phyloP scores from a whole-genome alignment of 306 rosid species.

The Senna tora region DNA sequence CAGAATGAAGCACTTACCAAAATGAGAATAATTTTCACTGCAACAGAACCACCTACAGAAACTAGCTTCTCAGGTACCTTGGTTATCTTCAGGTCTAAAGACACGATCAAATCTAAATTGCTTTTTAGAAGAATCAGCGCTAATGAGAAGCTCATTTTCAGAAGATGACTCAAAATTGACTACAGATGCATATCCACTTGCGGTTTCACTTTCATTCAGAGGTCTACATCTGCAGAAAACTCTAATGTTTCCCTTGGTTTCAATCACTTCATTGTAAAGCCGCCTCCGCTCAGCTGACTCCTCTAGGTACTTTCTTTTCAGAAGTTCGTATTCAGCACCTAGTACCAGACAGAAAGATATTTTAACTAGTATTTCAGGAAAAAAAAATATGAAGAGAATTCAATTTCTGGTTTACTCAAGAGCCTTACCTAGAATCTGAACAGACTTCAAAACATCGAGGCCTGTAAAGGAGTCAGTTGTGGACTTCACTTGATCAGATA shows the following conservation, averaged over 20 bases:
- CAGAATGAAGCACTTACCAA: conserved; percentile 12
- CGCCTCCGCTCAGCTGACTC: conserved; percentile 78
- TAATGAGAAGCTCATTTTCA: conserved; percentile 77
- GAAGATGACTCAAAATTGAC: conserved; percentile 72
- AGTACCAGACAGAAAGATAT: conserved; percentile 26
- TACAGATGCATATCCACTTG: conserved; percentile 58
- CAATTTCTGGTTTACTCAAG: conserved; percentile 21
- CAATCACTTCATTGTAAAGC: conserved; percentile 89
- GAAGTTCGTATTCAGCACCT: conserved; percentile 78
- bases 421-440: conserved; percentile 70
- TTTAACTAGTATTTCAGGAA: conserved; percentile 17
- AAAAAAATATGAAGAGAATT: not conserved
- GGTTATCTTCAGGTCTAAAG: conserved; percentile 79
- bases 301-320: conserved; percentile 70
- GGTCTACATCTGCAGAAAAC: conserved; percentile 99
- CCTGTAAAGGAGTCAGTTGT: conserved; percentile 60
- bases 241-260: conserved; percentile 88
- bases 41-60: conserved; percentile 13
- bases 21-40: conserved; percentile 9
- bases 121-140: conserved; percentile 89
- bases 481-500: conserved; percentile 64
- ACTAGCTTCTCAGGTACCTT: conserved; percentile 57
- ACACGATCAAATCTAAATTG: conserved; percentile 87
- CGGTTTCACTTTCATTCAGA: conserved; percentile 60
- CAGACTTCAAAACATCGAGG: conserved; percentile 58